Evolutionary conservation across 768 basidiomycete genomes (phyloP).

Genomic region (Leccinum boreale): DNA sequence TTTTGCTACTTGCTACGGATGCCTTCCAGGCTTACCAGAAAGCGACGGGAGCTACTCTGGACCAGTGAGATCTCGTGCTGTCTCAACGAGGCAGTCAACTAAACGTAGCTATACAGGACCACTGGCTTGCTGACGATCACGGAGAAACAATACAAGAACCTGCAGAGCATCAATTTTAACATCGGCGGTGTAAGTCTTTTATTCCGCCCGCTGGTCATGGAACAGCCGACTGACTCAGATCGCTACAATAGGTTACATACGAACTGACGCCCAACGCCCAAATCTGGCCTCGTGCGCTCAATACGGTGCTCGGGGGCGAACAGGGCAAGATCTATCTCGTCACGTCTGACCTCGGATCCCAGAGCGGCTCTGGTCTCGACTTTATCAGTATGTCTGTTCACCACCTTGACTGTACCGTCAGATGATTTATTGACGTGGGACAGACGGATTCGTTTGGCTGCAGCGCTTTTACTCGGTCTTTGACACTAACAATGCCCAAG

Average conservation of each 20-base stretch:
- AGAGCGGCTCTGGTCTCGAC: conserved; percentile 56
- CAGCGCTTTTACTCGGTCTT: conserved; percentile 60
- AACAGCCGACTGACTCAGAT: background rate
- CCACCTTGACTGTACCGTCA: background rate
- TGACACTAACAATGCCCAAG: conserved; percentile 34
- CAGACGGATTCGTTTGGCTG: conserved; percentile 56
- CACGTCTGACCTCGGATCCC: conserved; percentile 47
- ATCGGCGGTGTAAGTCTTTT: conserved; percentile 40
- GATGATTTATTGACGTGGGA: background rate
- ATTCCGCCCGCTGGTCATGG: background rate
- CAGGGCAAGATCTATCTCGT: conserved; percentile 52
- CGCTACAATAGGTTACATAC: conserved; percentile 39
- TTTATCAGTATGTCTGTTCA: conserved; percentile 52
- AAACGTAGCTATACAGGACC: conserved; percentile 25
- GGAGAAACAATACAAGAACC: conserved; percentile 41
- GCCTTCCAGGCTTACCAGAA: conserved; percentile 54
- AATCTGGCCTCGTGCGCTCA: conserved; percentile 63
- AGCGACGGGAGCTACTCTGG: conserved; percentile 52
- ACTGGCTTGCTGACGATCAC: conserved; percentile 61
- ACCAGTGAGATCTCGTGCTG: conserved; percentile 35
- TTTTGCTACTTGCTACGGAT: conserved; percentile 55
- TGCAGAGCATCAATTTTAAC: conserved; percentile 51
- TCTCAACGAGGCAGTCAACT: background rate
- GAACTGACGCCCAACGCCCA: conserved; percentile 63
- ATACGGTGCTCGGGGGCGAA: conserved; percentile 54